These are phyloP conservation scores for Lactarius vividus DNA, from an alignment of 768 basidiomycete species.

Conservation along the genomic window DNA sequence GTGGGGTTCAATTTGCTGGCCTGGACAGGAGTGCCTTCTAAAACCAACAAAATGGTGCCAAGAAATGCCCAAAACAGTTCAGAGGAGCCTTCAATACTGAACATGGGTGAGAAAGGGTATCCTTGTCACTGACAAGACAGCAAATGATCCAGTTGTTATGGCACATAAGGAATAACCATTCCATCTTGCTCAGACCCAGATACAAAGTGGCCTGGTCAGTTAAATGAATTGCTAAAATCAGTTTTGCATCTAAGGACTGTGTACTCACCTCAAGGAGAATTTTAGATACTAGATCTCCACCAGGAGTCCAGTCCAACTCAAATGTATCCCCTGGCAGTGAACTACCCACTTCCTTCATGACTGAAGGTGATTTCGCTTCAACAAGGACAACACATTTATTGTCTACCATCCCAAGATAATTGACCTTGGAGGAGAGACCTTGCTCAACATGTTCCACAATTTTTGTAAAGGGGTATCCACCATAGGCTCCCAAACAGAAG, in stretches of 20 bases:
- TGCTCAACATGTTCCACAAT: background rate
- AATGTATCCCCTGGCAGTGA: background rate
- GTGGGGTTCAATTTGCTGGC: background rate
- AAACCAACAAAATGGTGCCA: background rate
- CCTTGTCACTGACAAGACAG: background rate
- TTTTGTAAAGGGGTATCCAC: background rate
- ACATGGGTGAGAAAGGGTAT: background rate
- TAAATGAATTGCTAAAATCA: too few species aligned
- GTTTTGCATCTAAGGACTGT: background rate
- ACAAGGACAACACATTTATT: background rate
- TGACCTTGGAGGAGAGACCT: background rate
- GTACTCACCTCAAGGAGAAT: background rate
- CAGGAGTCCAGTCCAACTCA: background rate
- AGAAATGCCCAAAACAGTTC: constrained; percentile 2
- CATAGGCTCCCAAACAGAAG: background rate
- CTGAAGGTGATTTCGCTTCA: constrained; percentile 1
- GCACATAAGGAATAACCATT: constrained; percentile 2
- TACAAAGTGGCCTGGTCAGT: background rate
- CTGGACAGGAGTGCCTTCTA: background rate
- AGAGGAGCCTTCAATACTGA: background rate
- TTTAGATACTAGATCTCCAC: background rate
- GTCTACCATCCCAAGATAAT: background rate
- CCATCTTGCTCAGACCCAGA: background rate
- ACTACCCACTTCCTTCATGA: background rate
- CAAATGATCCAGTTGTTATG: constrained; percentile 4